Conservation (phyloP, 2,329 filamentous ascomycete species). For the Penicillium frequentans region DNA sequence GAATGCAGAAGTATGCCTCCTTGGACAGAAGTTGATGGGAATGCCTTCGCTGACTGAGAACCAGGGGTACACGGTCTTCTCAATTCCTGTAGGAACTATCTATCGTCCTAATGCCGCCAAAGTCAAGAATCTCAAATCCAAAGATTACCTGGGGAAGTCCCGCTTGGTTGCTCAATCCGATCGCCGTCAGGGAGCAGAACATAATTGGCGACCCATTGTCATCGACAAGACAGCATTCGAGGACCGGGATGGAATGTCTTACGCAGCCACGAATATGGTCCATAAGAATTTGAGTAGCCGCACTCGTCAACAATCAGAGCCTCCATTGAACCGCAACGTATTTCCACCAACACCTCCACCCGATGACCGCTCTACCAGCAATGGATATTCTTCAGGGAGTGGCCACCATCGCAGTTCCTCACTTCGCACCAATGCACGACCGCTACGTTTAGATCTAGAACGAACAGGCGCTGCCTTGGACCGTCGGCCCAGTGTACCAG, state of each 20-base stretch:
- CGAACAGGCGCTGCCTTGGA: conserved; percentile 28
- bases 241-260: conserved; percentile 86
- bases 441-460: conserved; percentile 45
- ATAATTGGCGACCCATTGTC: conserved; percentile 74
- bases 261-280: conserved; percentile 88
- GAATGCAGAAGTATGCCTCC: conserved; percentile 71
- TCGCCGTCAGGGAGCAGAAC: conserved; percentile 61
- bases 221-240: conserved; percentile 59
- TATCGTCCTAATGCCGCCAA: conserved; percentile 97
- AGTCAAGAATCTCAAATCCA: conserved; percentile 95
- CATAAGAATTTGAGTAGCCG: conserved; percentile 79
- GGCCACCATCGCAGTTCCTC: conserved; percentile 46
- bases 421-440: conserved; percentile 47
- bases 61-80: conserved; percentile 97
- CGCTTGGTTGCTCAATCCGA: conserved; percentile 86
- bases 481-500: conserved; percentile 32
- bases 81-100: conserved; percentile 91
- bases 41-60: not conserved
- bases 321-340: conserved; percentile 72
- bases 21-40: not conserved
- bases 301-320: conserved; percentile 77
- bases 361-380: conserved; percentile 68
- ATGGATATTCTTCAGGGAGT: conserved; percentile 28
- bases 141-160: conserved; percentile 97
- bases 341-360: conserved; percentile 99